Evolutionary conservation across 2,329 filamentous ascomycete species (phyloP), one percentile per base, ranked within the genome.

Genomic region (Rutstroemia sydowiana): DNA sequence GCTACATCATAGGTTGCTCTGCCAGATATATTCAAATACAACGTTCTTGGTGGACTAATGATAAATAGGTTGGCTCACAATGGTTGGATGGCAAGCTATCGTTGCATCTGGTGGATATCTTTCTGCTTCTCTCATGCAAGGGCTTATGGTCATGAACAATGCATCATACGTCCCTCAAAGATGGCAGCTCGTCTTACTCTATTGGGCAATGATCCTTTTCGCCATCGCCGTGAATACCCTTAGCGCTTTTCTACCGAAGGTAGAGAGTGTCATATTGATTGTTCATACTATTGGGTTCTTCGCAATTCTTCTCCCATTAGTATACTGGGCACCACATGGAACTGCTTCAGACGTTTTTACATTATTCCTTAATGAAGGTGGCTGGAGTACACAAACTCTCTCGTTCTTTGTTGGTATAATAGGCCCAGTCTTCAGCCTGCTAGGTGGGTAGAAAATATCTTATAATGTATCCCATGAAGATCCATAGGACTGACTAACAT

Each of bases 1-100:
- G 75, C 55, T 82, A 81, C 57, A 61, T 76, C 10, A 71, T 71
- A 10, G 73, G 72, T 69, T 51, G 42, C 61, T 40, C 16, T 23
- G 14, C 14, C 21, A 5, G 14, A 14, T 26, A 3, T 13, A 18
- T 16, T n/a, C 23, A 26, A 18, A 14, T 9, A 26, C n/a, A 20
- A 8, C 3, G 26, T 30, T 18, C n/a, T 20, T 44, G 7, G 18
- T 13, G 26, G 13, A 44, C 26, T 44, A 30, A 44, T 9, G n/a
- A 7, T 43, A 30, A 39, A 65, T 65, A 61, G 72, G 71, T 0
- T 75, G 72, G 73, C 64, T 73, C 46, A 70, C 65, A 5, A 65
- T 73, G 0, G 60, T 72, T 1, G 71, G 69, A 26, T 75, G 73
- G 73, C 71, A 75, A 53, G 65, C 68, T 1, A 65, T 65, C 0